Evolutionary conservation across 2,329 filamentous ascomycete species (phyloP), one percentile per base, ranked within the genome.

Genomic region (Botrytis galanthina): DNA sequence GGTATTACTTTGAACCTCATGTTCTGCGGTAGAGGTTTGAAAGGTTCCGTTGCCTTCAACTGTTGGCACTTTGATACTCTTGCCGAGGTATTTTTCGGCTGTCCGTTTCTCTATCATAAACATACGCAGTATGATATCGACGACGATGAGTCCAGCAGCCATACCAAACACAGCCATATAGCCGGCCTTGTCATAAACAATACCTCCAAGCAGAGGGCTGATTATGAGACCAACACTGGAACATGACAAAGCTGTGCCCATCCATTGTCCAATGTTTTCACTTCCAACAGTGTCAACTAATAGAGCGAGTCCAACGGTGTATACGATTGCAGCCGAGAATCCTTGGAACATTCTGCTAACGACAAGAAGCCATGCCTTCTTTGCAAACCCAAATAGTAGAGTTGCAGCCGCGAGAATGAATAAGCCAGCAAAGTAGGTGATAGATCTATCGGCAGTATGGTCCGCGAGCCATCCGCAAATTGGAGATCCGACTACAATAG

Each of bases 301-400:
- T 39, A 94, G 82, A 0, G 92, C 92, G 42, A 92, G 84, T 0
- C 92, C 92, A 0, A 92, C 90, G 0, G 89, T 89, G 90, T 91
- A 93, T 16, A 93, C 91, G 1, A 93, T 87, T 2, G 90, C 89
- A 2, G 91, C 91, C 35, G 89, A 90, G 12, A 74, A 59, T 20
- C 74, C 74, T 64, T 73, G 73, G 14, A 74, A 60, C 16, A 74
- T 39, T 54, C 73, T 57, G 26, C 57, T 69, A 60, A 74, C 14
- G 26, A 73, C 51, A 22, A 74, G 67, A 57, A 66, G 32, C 60
- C 44, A 37, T 42, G 70, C 63, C 2, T 20, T 57, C n/a, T 60
- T 48, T n/a, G 63, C 73, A 22, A 93, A 83, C 75, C 90, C 92
- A 2, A 94, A 84, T 77, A 94, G 81, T 0, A 91, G 82, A 1